Evolutionary conservation across 2,329 filamentous ascomycete species (phyloP), one percentile per base, ranked within the genome.

Genomic region (Botryotinia calthae): DNA sequence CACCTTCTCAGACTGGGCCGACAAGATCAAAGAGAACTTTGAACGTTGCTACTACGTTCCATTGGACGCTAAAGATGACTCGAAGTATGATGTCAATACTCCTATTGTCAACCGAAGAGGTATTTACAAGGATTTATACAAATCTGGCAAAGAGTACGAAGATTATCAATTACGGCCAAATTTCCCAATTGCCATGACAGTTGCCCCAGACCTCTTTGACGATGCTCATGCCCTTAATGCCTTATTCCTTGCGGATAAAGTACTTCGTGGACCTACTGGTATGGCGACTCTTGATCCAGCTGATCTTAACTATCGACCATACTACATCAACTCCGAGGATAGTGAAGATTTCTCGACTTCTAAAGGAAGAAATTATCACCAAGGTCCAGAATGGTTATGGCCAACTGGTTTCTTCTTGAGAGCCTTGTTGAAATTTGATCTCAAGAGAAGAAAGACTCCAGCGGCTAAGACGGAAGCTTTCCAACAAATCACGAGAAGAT

Each of bases 311-410:
- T 99, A 99, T 84, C 90, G 93, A 4, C 95, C 95, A 0, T 93
- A 96, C 84, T 99, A 99, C 84, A 90, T 91, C 85, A 99, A 99
- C 84, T 93, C 91, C 77, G 95, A 98, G 79, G 96, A 99, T 82
- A 95, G 91, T 74, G 89, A 89, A 20, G 93, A 98, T 82, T 98
- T 98, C 80, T 89, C 93, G 18, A 98, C 95, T 0, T 90, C 92
- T 78, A 98, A 98, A 83, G 96, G 96, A 67, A 88, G 96, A 72
- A 99, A 98, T 83, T 99, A 99, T 83, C 96, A 99, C 82, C 95
- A 98, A 82, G 96, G 96, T 7, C 97, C 96, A 0, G 96, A 99
- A 82, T 99, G 96, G 96, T 84, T 98, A 37, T 99, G 96, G 96
- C 97, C 95, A 0, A 95, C 94, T 1, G 96, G 96, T 7, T 99